phyloP scores from a whole-genome alignment of 441 rosid species.

The Gossypium trilobum region DNA sequence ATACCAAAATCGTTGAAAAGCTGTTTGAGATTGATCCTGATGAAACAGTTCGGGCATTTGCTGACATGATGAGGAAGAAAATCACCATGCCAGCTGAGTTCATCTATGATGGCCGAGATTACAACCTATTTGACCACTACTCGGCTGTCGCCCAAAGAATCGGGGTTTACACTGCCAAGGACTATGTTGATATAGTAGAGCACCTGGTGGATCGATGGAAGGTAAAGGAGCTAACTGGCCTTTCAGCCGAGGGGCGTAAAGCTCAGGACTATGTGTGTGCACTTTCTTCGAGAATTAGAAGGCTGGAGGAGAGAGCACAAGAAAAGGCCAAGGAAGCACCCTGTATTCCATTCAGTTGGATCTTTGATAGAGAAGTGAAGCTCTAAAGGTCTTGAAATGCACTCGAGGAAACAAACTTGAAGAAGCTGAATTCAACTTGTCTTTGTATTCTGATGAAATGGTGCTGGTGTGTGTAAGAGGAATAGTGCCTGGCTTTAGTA shows the following conservation, averaged over 20 bases:
- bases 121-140: slow-evolving; percentile 63
- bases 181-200: slow-evolving; percentile 79
- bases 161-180: slow-evolving; percentile 72
- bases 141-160: slow-evolving; percentile 79
- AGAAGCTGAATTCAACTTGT: background rate
- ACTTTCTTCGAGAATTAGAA: slow-evolving; percentile 55
- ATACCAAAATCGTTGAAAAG: slow-evolving; percentile 82
- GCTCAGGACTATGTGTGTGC: slow-evolving; percentile 81
- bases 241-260: slow-evolving; percentile 63
- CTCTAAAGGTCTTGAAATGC: background rate
- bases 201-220: slow-evolving; percentile 82
- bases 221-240: slow-evolving; percentile 48
- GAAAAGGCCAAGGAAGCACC: slow-evolving; percentile 59
- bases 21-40: slow-evolving; percentile 81
- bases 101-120: slow-evolving; percentile 74
- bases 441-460: background rate
- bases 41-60: slow-evolving; percentile 60
- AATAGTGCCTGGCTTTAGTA: too few species aligned
- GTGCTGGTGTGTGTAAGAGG: too few species aligned
- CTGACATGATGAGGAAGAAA: slow-evolving; percentile 95
- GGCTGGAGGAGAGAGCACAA: slow-evolving; percentile 75
- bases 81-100: slow-evolving; percentile 86
- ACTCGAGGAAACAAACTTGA: background rate
- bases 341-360: slow-evolving; percentile 67
- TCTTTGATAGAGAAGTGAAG: slow-evolving; percentile 39